Evolutionary conservation across 179 eudicot species (phyloP).

Genomic region (Carnegiea gigantea): DNA sequence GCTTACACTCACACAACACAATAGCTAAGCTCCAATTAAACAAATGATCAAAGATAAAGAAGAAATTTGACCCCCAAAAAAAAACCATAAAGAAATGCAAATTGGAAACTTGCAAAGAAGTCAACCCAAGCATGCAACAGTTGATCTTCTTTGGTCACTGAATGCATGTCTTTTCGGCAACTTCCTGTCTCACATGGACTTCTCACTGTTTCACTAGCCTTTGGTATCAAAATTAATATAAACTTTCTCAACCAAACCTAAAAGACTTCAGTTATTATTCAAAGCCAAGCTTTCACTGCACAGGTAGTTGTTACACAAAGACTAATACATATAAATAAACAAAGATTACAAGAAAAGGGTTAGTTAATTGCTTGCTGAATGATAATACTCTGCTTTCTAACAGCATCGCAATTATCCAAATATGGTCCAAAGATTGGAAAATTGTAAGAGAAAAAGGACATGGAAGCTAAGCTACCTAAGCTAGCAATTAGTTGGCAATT

Average conservation of each 20-base stretch:
- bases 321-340: neutral
- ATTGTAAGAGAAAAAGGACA: constrained; percentile 1
- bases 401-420: neutral
- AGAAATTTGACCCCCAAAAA: no score
- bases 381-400: constrained; percentile 1
- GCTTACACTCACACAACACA: no score
- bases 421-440: neutral
- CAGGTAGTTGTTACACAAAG: neutral
- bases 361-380: constrained; percentile 22
- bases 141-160: constrained; percentile 34
- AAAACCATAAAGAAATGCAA: neutral
- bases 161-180: constrained; percentile 32
- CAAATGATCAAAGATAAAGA: no score
- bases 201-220: neutral
- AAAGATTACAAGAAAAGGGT: neutral
- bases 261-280: neutral
- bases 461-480: constrained; percentile 2
- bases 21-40: no score
- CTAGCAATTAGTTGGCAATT: constrained; percentile 11
- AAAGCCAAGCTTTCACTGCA: neutral
- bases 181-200: neutral
- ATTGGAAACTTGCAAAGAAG: constrained; percentile 20
- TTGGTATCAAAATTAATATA: neutral
- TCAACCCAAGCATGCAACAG: constrained; percentile 54
- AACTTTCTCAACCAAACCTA: neutral